Percentiles rank a stretch among this genome's conserved stretches.
phyloP scores from a whole-genome alignment of 73 alveolate species.

The Blepharisma stoltei region DNA sequence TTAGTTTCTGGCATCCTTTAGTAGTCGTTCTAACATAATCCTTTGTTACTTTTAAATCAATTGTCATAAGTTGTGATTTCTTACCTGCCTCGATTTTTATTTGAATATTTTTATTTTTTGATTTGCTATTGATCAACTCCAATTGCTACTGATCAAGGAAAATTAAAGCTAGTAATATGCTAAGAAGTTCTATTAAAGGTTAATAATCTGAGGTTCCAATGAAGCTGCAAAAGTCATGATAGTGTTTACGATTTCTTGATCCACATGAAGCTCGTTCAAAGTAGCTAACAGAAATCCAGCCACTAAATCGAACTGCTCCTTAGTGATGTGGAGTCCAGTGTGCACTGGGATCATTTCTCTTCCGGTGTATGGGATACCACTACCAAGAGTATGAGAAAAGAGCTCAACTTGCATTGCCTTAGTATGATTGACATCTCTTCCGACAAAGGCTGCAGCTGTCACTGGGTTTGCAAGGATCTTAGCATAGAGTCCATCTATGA shows the following conservation, averaged over 20 bases:
- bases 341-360: not conserved
- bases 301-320: not conserved
- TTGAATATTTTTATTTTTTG: too few relatives aligned
- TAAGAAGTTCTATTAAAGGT: not conserved
- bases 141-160: too few relatives aligned
- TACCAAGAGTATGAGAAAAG: conserved; percentile 3
- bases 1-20: too few relatives aligned
- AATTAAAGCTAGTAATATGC: too few relatives aligned
- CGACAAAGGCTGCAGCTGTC: not conserved
- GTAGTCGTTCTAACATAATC: too few relatives aligned
- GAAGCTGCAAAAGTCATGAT: conserved; percentile 13
- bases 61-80: too few relatives aligned
- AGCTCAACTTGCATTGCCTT: not conserved
- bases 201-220: not conserved
- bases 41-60: too few relatives aligned
- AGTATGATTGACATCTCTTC: not conserved
- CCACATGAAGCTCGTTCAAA: not conserved
- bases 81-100: too few relatives aligned
- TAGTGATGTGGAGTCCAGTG: not conserved
- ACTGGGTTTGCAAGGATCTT: not conserved
- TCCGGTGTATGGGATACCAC: not conserved
- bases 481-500: not conserved
- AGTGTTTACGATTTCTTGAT: not conserved
- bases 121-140: too few relatives aligned
- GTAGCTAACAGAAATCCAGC: not conserved